A percentile compares a stretch with the other conserved stretches of the same genome.
These are phyloP conservation scores for Dothideomycetes sp. DNA, from an alignment of 2,329 filamentous ascomycete genomes.

Conservation along the genomic window DNA sequence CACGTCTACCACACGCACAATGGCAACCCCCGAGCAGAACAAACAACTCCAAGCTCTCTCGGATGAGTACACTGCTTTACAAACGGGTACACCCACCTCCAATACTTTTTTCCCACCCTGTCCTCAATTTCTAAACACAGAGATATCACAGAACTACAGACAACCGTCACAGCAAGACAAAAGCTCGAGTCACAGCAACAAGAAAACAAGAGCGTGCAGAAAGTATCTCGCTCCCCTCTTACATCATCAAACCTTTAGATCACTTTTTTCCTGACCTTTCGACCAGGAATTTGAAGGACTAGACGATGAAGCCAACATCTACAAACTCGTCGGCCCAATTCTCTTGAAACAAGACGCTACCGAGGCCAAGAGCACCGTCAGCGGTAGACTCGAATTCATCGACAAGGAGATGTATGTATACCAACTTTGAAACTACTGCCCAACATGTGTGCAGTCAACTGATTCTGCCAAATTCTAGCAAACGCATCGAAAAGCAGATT, in stretches of 20 bases:
- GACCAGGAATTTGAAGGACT: constrained; percentile 70
- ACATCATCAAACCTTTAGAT: background rate
- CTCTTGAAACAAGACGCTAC: constrained; percentile 87
- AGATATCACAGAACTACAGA: constrained; percentile 65
- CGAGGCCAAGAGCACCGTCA: constrained; percentile 84
- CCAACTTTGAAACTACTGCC: background rate
- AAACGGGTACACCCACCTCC: constrained; percentile 54
- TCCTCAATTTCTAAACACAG: background rate
- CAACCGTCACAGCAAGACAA: constrained; percentile 67
- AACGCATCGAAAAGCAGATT: constrained; percentile 58
- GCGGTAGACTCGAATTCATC: constrained; percentile 85
- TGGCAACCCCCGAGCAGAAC: constrained; percentile 50
- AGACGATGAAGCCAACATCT: constrained; percentile 77
- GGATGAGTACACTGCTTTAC: constrained; percentile 78
- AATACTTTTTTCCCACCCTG: no score
- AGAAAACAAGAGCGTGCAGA: constrained; percentile 82
- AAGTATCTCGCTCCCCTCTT: constrained; percentile 42
- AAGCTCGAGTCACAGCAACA: constrained; percentile 90
- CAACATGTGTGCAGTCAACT: background rate
- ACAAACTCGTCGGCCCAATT: constrained; percentile 90
- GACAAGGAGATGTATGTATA: constrained; percentile 73
- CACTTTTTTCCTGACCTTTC: background rate
- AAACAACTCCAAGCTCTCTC: constrained; percentile 72
- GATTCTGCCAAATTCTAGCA: constrained; percentile 33
- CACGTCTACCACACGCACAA: no score